phyloP scores from a whole-genome alignment of 176 grass and related monocot genomes.

The Eremochloa ophiuroides region DNA sequence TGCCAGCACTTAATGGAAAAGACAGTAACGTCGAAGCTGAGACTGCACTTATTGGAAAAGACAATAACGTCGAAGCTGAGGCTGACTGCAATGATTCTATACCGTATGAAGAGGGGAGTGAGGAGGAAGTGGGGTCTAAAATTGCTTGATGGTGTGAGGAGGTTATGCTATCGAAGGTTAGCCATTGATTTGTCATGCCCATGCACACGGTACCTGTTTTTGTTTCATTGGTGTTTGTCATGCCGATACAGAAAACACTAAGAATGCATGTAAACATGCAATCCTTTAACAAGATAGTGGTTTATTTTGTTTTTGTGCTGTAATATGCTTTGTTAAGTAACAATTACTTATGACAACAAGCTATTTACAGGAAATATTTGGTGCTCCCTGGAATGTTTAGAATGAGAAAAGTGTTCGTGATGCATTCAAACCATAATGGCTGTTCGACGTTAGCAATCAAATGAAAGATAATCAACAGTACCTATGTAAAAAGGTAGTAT shows the following conservation, averaged over 20 bases:
- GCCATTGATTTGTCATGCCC: neutral
- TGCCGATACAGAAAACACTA: neutral
- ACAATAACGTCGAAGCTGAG: neutral
- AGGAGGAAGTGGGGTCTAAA: conserved; percentile 1
- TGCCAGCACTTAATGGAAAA: neutral
- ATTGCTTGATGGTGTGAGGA: neutral
- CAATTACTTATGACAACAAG: neutral
- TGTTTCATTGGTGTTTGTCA: neutral
- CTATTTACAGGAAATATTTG: neutral
- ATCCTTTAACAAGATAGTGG: neutral
- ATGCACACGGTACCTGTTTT: neutral
- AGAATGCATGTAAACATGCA: neutral
- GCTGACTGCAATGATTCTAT: neutral
- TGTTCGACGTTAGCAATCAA: neutral
- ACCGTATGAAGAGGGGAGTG: neutral
- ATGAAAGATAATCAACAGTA: neutral
- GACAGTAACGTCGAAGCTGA: conserved; percentile 20
- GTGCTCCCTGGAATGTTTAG: neutral
- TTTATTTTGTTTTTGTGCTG: neutral
- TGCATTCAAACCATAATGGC: neutral
- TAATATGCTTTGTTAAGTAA: neutral
- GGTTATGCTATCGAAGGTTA: neutral
- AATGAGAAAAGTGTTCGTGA: neutral
- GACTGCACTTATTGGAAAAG: neutral
- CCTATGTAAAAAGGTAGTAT: neutral